Evolutionary conservation across 1,284 basidiomycete species (phyloP), one percentile per base, ranked within the genome.

Genomic region (Heterobasidion irregulare): DNA sequence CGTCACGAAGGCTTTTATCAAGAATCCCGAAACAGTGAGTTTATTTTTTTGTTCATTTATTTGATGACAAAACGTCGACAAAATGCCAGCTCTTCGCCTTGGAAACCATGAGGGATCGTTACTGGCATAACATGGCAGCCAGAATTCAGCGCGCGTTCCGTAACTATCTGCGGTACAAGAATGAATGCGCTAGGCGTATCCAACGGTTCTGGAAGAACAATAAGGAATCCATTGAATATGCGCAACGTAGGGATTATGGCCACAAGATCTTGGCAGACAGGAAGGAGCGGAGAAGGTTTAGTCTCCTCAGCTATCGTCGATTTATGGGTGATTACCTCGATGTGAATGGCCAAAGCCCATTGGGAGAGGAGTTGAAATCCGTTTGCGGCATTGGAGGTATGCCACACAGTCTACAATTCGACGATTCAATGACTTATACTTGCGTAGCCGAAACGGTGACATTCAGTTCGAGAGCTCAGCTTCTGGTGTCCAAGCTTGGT

Each of bases 101-200:
- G 54, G 96, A 99, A 74, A 95, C 94, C 18, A 98, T 99, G 93
- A 87, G 96, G 54, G 97, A 99, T 68, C 84, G 91, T 56, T 99
- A 99, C 73, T 99, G 97, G 97, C 97, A 99, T 72, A 98, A 98
- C 68, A 99, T 99, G 96, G 96, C 96, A 0, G 84, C 75, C 45
- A 88, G 96, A 51, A 99, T 99, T 54, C 97, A 99, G 72, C 86
- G 96, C 43, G 94, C 94, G 5, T 99, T 88, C 83, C 81, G 96
- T 58, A 96, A 97, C 68, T 98, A 96, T 68, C 81, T 96, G 77
- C 83, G 96, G 18, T 94, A 97, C 74, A 94, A 93, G 72, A 82
- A 95, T 62, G 97, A 98, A 68, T 96, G 94, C 63, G 97, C 97
- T 8, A 83, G 82, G 48, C 88, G 94, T 59, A 99, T 99, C 58